Conservation (phyloP, 2,329 filamentous ascomycete genomes). For the Colletotrichum viniferum region DNA sequence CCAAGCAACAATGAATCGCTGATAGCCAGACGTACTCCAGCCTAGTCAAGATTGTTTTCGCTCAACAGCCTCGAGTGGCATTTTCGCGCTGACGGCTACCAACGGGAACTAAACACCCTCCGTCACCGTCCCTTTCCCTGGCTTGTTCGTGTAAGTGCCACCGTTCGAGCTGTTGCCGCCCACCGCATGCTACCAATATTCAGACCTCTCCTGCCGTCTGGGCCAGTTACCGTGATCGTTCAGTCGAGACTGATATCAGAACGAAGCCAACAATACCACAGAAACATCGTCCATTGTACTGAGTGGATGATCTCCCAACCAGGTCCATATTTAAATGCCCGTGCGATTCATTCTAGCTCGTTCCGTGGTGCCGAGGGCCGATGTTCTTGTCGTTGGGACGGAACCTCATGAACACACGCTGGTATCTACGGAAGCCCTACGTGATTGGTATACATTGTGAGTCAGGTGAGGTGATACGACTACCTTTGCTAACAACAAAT, state of each 20-base stretch:
- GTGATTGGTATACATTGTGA: not conserved
- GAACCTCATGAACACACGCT: not conserved
- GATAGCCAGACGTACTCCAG: too few species aligned
- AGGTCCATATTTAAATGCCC: not conserved
- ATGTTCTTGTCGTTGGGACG: not conserved
- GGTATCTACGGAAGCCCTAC: not conserved
- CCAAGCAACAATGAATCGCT: too few species aligned
- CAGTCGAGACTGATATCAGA: not conserved
- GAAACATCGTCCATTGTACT: too few species aligned
- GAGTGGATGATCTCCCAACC: not conserved
- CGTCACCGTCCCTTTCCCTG: not conserved
- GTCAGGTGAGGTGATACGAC: not conserved
- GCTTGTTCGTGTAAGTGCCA: not conserved
- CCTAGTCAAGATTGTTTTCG: not conserved
- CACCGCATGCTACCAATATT: not conserved
- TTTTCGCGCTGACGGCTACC: accelerated
- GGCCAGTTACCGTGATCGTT: not conserved
- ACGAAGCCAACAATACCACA: not conserved
- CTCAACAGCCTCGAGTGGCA: too few species aligned
- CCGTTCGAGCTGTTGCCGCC: not conserved
- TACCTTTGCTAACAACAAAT: not conserved
- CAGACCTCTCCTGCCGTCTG: not conserved
- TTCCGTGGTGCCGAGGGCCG: not conserved
- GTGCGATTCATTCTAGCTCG: not conserved
- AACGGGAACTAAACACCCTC: accelerated